phyloP scores from a whole-genome alignment of 768 basidiomycete species.

The Pleurotus giganteus region DNA sequence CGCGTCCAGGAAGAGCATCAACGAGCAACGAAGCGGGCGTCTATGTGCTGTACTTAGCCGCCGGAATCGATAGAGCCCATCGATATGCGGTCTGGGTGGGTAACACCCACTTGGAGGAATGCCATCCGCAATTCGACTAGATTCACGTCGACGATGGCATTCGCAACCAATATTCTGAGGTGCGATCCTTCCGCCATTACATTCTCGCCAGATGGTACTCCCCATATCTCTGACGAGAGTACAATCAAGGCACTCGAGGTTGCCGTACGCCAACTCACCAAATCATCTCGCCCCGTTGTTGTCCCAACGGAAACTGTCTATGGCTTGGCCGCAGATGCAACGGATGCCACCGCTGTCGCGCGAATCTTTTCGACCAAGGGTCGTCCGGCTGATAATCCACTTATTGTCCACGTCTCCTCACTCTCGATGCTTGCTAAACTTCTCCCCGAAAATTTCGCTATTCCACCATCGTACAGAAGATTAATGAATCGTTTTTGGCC shows the following conservation, averaged over 20 bases:
- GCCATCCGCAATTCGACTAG: not conserved
- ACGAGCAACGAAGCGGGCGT: not conserved
- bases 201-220: slow-evolving; percentile 46
- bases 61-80: slow-evolving; percentile 1
- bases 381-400: slow-evolving; percentile 91
- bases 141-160: slow-evolving; percentile 12
- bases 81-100: slow-evolving; percentile 3
- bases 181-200: slow-evolving; percentile 66
- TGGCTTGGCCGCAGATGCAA: slow-evolving; percentile 88
- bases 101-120: not conserved
- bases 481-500: slow-evolving; percentile 93
- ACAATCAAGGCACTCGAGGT: slow-evolving; percentile 52
- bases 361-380: slow-evolving; percentile 89
- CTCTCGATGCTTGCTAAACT: slow-evolving; percentile 74
- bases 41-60: not conserved
- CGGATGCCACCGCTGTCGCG: slow-evolving; percentile 58
- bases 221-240: slow-evolving; percentile 45
- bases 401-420: slow-evolving; percentile 96
- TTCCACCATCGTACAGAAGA: slow-evolving; percentile 64
- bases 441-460: slow-evolving; percentile 60
- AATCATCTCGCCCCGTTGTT: slow-evolving; percentile 60
- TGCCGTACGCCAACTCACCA: slow-evolving; percentile 55
- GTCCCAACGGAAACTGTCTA: slow-evolving; percentile 99
- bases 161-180: slow-evolving; percentile 43
- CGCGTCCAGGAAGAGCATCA: slow-evolving; percentile 44